Conservation (phyloP, 2,329 filamentous ascomycete genomes). For the Helicocarpus griseus region DNA sequence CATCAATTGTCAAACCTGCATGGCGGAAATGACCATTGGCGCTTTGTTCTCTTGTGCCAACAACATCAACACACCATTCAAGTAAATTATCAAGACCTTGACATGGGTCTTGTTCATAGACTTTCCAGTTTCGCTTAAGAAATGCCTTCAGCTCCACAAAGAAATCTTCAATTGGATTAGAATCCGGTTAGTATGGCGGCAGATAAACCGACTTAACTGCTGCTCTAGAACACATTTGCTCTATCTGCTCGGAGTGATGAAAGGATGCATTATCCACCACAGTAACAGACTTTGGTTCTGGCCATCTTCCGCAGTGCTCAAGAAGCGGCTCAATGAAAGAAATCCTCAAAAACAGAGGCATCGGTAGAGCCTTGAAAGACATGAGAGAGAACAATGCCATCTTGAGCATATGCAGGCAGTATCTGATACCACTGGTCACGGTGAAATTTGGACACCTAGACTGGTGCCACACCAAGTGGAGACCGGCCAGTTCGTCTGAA, state of each 20-base stretch:
- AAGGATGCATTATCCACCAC: constrained; percentile 18
- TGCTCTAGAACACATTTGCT: constrained; percentile 8
- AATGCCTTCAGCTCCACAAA: constrained; percentile 28
- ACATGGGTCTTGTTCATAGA: constrained; percentile 11
- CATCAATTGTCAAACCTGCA: too few relatives aligned
- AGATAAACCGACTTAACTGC: constrained; percentile 16
- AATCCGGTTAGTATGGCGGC: constrained; percentile 27
- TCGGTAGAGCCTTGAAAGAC: constrained; percentile 23
- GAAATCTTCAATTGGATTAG: constrained; percentile 30
- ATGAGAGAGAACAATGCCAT: constrained; percentile 19
- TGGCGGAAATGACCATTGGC: too few relatives aligned
- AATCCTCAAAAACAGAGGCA: constrained; percentile 22
- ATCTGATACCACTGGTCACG: too few relatives aligned
- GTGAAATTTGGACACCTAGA: too few relatives aligned
- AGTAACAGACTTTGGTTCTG: constrained; percentile 24
- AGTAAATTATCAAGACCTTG: constrained; percentile 15
- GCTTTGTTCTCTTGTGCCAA: too few relatives aligned
- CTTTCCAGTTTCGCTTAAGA: constrained; percentile 21
- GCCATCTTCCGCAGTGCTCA: constrained; percentile 18
- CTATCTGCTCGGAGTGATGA: constrained; percentile 6
- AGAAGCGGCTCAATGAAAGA: constrained; percentile 24
- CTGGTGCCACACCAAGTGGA: too few relatives aligned
- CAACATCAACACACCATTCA: constrained; percentile 19
- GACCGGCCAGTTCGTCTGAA: too few relatives aligned
- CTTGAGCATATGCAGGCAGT: too few relatives aligned